These are phyloP conservation scores for Lithohypha guttulata DNA, from an alignment of 2,329 filamentous ascomycete genomes.

Conservation along the genomic window DNA sequence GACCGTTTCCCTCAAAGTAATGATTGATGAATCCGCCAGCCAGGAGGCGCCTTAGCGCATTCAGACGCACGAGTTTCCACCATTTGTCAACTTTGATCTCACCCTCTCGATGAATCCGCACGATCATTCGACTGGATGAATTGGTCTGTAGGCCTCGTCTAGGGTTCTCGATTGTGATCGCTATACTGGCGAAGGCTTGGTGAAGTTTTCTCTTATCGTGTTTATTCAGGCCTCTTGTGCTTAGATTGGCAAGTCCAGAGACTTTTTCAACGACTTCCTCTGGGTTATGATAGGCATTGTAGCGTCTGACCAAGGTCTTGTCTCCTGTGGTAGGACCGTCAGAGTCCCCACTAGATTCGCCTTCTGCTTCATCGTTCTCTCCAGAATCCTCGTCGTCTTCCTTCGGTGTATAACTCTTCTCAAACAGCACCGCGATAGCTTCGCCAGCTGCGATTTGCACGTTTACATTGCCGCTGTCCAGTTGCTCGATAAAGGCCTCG, in stretches of 20 bases:
- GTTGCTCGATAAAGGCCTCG: slow-evolving; percentile 74
- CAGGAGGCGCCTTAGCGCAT: slow-evolving; percentile 49
- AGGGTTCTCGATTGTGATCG: slow-evolving; percentile 56
- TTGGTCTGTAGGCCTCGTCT: slow-evolving; percentile 55
- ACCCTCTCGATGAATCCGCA: slow-evolving; percentile 49
- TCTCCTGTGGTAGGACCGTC: slow-evolving; percentile 31
- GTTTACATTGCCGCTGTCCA: slow-evolving; percentile 59
- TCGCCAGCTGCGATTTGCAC: slow-evolving; percentile 70
- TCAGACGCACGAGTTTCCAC: slow-evolving; percentile 60
- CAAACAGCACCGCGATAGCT: slow-evolving; percentile 73
- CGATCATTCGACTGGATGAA: slow-evolving; percentile 51
- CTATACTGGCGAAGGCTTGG: slow-evolving; percentile 54
- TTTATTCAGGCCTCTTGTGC: slow-evolving; percentile 53
- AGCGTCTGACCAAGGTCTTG: slow-evolving; percentile 47
- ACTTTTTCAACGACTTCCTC: slow-evolving; percentile 51
- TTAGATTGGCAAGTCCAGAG: slow-evolving; percentile 48
- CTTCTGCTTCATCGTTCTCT: slow-evolving; percentile 36
- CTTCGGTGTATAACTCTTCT: slow-evolving; percentile 53
- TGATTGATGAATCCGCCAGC: slow-evolving; percentile 53
- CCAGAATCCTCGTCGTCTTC: slow-evolving; percentile 45
- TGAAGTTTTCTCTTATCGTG: slow-evolving; percentile 58
- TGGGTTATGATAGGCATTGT: slow-evolving; percentile 56
- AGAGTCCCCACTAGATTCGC: slow-evolving; percentile 24
- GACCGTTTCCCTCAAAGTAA: slow-evolving; percentile 49
- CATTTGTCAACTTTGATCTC: slow-evolving; percentile 58